Evolutionary conservation across 306 rosid species (phyloP).

Genomic region (Hippophae gyantsensis): DNA sequence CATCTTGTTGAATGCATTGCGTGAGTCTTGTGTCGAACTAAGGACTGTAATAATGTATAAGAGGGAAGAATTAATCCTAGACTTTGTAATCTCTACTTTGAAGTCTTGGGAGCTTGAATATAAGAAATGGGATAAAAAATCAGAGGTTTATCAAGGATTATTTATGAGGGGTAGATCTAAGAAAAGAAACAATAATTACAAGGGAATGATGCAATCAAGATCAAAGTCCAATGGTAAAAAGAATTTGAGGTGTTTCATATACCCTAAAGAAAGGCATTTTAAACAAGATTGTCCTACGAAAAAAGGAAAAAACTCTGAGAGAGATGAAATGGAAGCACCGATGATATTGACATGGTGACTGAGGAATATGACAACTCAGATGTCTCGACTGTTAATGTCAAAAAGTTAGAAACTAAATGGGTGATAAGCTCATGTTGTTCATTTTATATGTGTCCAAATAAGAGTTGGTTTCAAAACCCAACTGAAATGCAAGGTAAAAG

Average conservation of each 20-base stretch:
- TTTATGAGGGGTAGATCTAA: too few relatives aligned
- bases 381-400: not conserved
- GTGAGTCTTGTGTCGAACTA: too few relatives aligned
- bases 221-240: not conserved
- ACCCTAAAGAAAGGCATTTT: not conserved
- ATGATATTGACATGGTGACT: not conserved
- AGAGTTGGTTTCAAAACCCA: not conserved
- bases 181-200: too few relatives aligned
- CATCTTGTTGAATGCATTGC: not conserved
- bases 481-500: not conserved
- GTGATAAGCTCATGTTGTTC: not conserved
- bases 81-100: too few relatives aligned
- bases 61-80: too few relatives aligned
- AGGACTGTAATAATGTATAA: too few relatives aligned
- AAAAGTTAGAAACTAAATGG: not conserved
- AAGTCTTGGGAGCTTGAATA: too few relatives aligned
- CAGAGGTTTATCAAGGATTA: not conserved
- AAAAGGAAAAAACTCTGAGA: too few relatives aligned
- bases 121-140: too few relatives aligned
- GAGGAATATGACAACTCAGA: not conserved
- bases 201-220: not conserved
- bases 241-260: too few relatives aligned
- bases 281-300: too few relatives aligned
- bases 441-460: not conserved
- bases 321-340: not conserved